phyloP scores from a whole-genome alignment of 164 flowering plant species.

The Warburgia ugandensis region DNA sequence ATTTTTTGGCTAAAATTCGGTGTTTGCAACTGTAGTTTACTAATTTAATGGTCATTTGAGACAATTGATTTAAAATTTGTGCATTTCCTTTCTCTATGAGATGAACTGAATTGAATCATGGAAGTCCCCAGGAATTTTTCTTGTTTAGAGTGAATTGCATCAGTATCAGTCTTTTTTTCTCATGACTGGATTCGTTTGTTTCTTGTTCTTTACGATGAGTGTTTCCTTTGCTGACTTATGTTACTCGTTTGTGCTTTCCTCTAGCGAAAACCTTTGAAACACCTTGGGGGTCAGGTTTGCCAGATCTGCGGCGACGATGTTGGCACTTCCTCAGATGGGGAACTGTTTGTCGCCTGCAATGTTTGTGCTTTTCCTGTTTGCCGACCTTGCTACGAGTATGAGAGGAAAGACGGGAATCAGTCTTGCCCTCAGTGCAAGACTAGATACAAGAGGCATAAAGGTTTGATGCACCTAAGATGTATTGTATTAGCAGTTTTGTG shows the following conservation, averaged over 20 bases:
- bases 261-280: slow-evolving; percentile 33
- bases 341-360: slow-evolving; percentile 51
- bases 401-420: slow-evolving; percentile 52
- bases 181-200: neutral
- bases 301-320: slow-evolving; percentile 52
- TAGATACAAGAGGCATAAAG: slow-evolving; percentile 49
- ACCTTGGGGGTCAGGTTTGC: slow-evolving; percentile 37
- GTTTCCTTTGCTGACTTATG: neutral
- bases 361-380: slow-evolving; percentile 58
- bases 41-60: neutral
- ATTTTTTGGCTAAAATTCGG: neutral
- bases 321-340: slow-evolving; percentile 35
- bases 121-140: no score
- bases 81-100: neutral
- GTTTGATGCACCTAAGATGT: slow-evolving; percentile 16
- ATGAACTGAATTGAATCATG: no score
- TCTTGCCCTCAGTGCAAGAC: slow-evolving; percentile 62
- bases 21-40: neutral
- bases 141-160: neutral
- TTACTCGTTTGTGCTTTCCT: neutral
- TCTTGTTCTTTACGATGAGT: neutral
- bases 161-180: neutral
- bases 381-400: slow-evolving; percentile 54
- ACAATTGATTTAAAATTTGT: neutral
- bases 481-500: neutral